These are phyloP conservation scores for Coleophoma cylindrospora DNA, from an alignment of 2,329 filamentous ascomycete genomes.

Conservation along the genomic window DNA sequence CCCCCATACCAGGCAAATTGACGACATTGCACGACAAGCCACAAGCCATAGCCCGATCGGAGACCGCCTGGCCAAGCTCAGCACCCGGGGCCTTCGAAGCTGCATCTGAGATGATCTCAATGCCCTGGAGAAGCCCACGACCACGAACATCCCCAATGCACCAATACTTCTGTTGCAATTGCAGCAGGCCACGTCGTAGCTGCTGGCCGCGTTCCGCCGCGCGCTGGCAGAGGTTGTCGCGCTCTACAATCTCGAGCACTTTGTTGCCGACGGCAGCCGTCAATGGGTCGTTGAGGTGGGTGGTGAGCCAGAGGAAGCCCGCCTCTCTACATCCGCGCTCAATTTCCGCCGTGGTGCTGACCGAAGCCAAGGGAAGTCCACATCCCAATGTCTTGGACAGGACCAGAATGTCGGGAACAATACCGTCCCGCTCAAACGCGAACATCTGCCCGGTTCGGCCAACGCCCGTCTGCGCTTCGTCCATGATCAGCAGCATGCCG, in stretches of 20 bases:
- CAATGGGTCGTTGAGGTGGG: slow-evolving; percentile 58
- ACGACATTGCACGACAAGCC: slow-evolving; percentile 54
- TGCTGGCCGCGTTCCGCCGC: slow-evolving; percentile 38
- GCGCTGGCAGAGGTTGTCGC: slow-evolving; percentile 46
- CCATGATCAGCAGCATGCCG: slow-evolving; percentile 52
- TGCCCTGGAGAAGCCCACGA: slow-evolving; percentile 50
- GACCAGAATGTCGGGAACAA: slow-evolving; percentile 54
- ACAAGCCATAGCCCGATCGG: slow-evolving; percentile 40
- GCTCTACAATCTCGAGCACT: slow-evolving; percentile 54
- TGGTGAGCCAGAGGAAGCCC: slow-evolving; percentile 53
- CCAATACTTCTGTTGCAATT: slow-evolving; percentile 45
- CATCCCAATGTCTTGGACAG: slow-evolving; percentile 58
- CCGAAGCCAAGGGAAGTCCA: slow-evolving; percentile 52
- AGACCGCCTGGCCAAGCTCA: slow-evolving; percentile 42
- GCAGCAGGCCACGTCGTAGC: slow-evolving; percentile 38
- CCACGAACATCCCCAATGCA: slow-evolving; percentile 60
- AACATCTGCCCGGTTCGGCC: slow-evolving; percentile 53
- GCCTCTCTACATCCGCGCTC: slow-evolving; percentile 40
- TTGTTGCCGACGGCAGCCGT: slow-evolving; percentile 56
- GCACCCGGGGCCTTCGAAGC: slow-evolving; percentile 40
- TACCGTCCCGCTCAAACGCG: slow-evolving; percentile 48
- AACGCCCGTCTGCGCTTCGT: slow-evolving; percentile 56
- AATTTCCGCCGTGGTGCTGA: slow-evolving; percentile 50
- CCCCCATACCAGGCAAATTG: slow-evolving; percentile 47
- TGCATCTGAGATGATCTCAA: slow-evolving; percentile 50